Percentiles rank a stretch among this genome's conserved stretches.
phyloP scores from a whole-genome alignment of 2,329 filamentous ascomycete genomes.

The Calonectria ilicicola region DNA sequence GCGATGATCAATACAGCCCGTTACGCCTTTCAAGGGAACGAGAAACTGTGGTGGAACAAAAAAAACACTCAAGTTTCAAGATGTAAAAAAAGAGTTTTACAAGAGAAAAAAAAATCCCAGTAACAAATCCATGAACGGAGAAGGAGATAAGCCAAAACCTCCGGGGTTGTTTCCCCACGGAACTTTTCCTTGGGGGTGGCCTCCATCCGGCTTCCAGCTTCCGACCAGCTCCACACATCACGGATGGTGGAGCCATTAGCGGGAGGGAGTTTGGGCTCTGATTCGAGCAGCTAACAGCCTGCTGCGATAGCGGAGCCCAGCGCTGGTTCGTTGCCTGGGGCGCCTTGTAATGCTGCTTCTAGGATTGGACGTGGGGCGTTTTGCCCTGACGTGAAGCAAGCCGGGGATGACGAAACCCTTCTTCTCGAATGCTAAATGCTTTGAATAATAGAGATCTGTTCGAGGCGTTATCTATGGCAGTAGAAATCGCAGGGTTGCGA shows the following conservation, averaged over 20 bases:
- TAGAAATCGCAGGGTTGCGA: background rate
- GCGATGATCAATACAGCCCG: background rate
- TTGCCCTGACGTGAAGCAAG: background rate
- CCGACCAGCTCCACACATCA: conserved; percentile 21
- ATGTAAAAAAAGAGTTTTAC: background rate
- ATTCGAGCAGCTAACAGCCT: conserved; percentile 19
- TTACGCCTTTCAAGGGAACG: background rate
- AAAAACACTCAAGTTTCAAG: background rate
- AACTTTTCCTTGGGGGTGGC: background rate
- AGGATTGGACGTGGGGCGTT: background rate
- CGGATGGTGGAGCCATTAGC: conserved; percentile 7
- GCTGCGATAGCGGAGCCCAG: conserved; percentile 32
- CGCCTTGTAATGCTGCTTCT: background rate
- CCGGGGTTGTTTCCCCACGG: background rate
- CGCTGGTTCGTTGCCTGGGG: conserved; percentile 59
- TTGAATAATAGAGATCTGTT: background rate
- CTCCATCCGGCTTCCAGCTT: conserved; percentile 23
- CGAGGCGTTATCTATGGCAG: too few species aligned
- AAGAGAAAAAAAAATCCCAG: background rate
- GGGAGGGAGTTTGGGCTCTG: conserved; percentile 4
- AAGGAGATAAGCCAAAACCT: conserved; percentile 23
- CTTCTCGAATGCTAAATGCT: background rate
- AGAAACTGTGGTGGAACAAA: background rate
- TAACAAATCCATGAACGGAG: background rate
- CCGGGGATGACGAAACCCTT: background rate